phyloP scores from a whole-genome alignment of 768 basidiomycete species.

The Agaricus bisporus region DNA sequence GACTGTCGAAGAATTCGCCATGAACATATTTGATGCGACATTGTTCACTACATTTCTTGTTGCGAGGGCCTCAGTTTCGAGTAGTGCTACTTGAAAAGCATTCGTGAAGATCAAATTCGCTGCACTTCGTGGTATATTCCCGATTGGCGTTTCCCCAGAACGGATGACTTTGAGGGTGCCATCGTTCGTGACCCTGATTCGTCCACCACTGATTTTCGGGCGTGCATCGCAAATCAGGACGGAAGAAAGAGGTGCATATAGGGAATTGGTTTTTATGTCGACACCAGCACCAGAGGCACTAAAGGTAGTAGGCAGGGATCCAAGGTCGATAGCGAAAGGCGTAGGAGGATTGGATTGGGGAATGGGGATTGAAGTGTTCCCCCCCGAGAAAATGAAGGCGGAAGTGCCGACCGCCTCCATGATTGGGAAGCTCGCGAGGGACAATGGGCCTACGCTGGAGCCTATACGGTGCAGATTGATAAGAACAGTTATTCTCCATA shows the following conservation, averaged over 20 bases:
- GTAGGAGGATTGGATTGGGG: not conserved
- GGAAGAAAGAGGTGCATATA: constrained; percentile 1
- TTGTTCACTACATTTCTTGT: not conserved
- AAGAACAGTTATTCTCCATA: no score
- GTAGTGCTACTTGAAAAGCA: not conserved
- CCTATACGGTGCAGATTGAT: not conserved
- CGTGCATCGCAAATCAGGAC: constrained; percentile 5
- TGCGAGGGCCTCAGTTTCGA: not conserved
- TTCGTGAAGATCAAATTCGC: constrained; percentile 6
- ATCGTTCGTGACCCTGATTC: not conserved
- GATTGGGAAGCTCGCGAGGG: not conserved
- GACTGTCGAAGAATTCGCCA: not conserved
- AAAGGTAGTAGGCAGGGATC: constrained; percentile 1
- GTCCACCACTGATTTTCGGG: constrained; percentile 2
- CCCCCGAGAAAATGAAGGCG: constrained; percentile 4
- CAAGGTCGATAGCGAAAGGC: constrained; percentile 3
- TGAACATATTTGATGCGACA: constrained; percentile 6
- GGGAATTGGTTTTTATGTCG: not conserved
- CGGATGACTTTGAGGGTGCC: not conserved
- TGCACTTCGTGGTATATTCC: constrained; percentile 6
- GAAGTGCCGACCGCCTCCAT: not conserved
- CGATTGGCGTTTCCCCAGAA: not conserved
- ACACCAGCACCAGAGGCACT: not conserved
- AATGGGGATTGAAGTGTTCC: constrained; percentile 4
- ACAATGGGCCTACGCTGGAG: not conserved